Base-by-base conservation (phyloP, 2,329 filamentous ascomycete species). In the Neophaeococcomyces mojaviensis region DNA sequence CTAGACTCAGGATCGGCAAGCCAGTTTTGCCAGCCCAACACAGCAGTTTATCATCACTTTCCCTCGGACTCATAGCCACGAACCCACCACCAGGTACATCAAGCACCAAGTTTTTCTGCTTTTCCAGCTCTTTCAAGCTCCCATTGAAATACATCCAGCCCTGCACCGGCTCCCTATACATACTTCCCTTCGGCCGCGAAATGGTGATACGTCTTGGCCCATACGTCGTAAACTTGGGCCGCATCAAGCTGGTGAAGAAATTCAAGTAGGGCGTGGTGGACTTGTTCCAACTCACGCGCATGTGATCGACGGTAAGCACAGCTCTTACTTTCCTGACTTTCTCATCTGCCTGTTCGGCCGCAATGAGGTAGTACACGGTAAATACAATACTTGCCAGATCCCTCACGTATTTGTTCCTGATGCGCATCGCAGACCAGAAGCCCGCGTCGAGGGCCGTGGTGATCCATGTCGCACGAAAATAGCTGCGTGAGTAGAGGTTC, bases 401-500 rank as follows among this genome's bases (percentile, higher is more conserved):
- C 32, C 88, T 77, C 34, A 95, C 56, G 79, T 86, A 89, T 58
- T 85, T 88, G 39, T 73, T 73, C 47, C 78, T 79, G 53, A 98
- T 89, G 58, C 81, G 84, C 92, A 98, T 98, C 28, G 92, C 92
- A 0, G 88, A 95, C 92, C 92, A 98, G 65, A 96, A 98, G 1
- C 92, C 92, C 4, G 92, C 92, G 59, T 98, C 92, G 50, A 98
- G 69, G 0, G 88, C 92, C 0, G 92, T 98, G 44, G 92, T 82
- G 13, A 97, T 79, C 92, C 92, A 98, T 61, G 92, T 98, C 46
- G 92, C 92, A 39, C 92, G 83, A 64, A 95, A 98, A 69, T 94
- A 98, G 22, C 86, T 82, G 42, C 87, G 76, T 45, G 86, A 88
- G 69, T 98, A 98, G 63, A 97, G 83, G 61, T 94, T 95, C 24